A percentile compares a stretch with the other conserved stretches of the same genome.
These are phyloP conservation scores for Apiospora rasikravindrae DNA, from an alignment of 2,329 filamentous ascomycete species.

Conservation along the genomic window DNA sequence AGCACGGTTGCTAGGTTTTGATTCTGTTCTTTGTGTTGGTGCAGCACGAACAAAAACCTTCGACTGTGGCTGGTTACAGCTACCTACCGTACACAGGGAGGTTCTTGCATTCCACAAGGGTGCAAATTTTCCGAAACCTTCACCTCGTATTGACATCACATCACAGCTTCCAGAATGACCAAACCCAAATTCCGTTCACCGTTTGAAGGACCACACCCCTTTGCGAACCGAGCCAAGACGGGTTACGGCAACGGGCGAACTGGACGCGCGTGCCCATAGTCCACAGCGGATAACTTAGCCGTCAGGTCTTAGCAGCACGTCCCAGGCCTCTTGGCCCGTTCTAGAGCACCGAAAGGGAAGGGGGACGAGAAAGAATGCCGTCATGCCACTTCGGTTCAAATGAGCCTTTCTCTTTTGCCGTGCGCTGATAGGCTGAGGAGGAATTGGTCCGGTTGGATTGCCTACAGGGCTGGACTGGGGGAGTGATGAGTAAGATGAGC, in stretches of 20 bases:
- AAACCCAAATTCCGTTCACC: not conserved
- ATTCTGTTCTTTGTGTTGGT: not conserved
- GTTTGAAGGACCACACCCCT: not conserved
- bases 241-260: conserved; percentile 1
- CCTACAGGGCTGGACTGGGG: not conserved
- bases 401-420: not conserved
- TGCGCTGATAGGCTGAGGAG: not conserved
- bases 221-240: not conserved
- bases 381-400: conserved; percentile 4
- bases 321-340: not conserved
- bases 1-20: not conserved
- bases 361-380: not conserved
- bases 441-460: not conserved
- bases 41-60: not conserved
- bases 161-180: not conserved
- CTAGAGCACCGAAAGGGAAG: not conserved
- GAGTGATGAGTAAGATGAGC: conserved; percentile 13
- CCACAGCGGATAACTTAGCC: not conserved
- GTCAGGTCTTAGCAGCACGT: not conserved
- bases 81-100: not conserved
- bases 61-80: not conserved
- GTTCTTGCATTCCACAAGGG: not conserved
- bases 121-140: not conserved
- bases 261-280: not conserved
- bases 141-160: conserved; percentile 5